Evolutionary conservation across 2,329 filamentous ascomycete genomes (phyloP).

Genomic region (Septoria linicola): DNA sequence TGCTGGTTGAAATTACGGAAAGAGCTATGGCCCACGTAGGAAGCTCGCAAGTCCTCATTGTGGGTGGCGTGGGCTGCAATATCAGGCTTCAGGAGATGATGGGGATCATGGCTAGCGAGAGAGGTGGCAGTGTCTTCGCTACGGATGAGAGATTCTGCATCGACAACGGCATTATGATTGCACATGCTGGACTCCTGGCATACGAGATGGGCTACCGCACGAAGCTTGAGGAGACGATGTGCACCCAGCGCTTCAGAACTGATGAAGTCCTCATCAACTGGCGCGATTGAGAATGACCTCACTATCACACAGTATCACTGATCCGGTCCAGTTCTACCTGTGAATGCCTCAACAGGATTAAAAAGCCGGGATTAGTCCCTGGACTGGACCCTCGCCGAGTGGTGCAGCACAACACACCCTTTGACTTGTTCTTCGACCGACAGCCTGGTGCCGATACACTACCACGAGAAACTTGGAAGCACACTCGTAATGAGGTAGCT

Average conservation of each 20-base stretch:
- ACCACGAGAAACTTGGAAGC: too few species aligned
- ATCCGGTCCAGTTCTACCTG: too few species aligned
- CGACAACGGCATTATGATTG: constrained; percentile 99
- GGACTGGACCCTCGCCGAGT: too few species aligned
- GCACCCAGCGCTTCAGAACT: constrained; percentile 52
- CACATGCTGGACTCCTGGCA: constrained; percentile 86
- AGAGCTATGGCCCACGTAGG: constrained; percentile 98
- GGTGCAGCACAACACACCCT: too few species aligned
- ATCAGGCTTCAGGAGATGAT: constrained; percentile 97
- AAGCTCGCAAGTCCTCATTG: constrained; percentile 84
- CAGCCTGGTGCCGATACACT: too few species aligned
- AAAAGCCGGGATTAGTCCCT: too few species aligned
- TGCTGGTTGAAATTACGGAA: constrained; percentile 98
- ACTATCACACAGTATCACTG: too few species aligned
- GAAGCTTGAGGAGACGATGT: constrained; percentile 74
- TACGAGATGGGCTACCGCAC: constrained; percentile 79
- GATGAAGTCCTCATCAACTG: constrained; percentile 53
- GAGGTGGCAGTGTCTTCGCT: constrained; percentile 86
- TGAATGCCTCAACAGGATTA: background rate
- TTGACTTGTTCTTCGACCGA: too few species aligned
- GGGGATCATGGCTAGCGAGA: constrained; percentile 86
- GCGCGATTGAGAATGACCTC: constrained; percentile 40
- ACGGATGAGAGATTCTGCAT: constrained; percentile 98
- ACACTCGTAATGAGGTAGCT: too few species aligned
- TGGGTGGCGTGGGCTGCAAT: constrained; percentile 94